These are phyloP conservation scores for Apiospora phragmitis DNA, from an alignment of 2,329 filamentous ascomycete species.

Conservation along the genomic window DNA sequence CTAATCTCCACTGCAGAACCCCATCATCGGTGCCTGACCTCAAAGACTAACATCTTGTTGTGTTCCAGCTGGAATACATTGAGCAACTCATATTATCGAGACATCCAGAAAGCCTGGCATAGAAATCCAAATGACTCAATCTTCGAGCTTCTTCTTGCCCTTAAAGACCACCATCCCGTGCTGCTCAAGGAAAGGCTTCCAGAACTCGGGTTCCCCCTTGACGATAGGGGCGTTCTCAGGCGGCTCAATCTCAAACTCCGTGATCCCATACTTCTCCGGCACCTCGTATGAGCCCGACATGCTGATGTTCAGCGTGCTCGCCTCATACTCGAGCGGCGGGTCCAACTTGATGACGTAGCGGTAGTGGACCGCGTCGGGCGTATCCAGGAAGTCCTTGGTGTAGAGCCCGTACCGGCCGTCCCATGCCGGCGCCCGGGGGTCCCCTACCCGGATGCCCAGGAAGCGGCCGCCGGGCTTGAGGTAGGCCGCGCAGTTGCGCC, in stretches of 20 bases:
- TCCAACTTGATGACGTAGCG: slow-evolving; percentile 16
- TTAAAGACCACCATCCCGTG: neutral
- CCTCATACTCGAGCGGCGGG: slow-evolving; percentile 21
- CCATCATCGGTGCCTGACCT: neutral
- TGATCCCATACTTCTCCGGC: slow-evolving; percentile 23
- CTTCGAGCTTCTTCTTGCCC: neutral
- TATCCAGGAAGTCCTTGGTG: slow-evolving; percentile 15
- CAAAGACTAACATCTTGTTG: neutral
- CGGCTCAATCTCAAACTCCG: slow-evolving; percentile 22
- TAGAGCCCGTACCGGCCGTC: neutral
- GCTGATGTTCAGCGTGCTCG: slow-evolving; percentile 22
- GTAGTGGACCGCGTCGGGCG: slow-evolving; percentile 22
- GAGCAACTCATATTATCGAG: too few species aligned
- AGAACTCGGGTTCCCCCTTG: slow-evolving; percentile 23
- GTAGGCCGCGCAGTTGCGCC: slow-evolving; percentile 14
- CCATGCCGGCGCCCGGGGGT: slow-evolving; percentile 11
- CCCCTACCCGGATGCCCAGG: slow-evolving; percentile 18
- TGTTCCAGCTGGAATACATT: too few species aligned
- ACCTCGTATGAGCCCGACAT: slow-evolving; percentile 24
- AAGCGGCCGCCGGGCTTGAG: slow-evolving; percentile 21
- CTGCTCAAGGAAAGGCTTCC: slow-evolving; percentile 22
- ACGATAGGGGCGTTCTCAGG: slow-evolving; percentile 23
- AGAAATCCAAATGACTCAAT: neutral
- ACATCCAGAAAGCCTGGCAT: too few species aligned
- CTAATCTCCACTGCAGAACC: neutral